Conservation (phyloP, 2,329 filamentous ascomycete species). For the Kalaharituber pfeilii region DNA sequence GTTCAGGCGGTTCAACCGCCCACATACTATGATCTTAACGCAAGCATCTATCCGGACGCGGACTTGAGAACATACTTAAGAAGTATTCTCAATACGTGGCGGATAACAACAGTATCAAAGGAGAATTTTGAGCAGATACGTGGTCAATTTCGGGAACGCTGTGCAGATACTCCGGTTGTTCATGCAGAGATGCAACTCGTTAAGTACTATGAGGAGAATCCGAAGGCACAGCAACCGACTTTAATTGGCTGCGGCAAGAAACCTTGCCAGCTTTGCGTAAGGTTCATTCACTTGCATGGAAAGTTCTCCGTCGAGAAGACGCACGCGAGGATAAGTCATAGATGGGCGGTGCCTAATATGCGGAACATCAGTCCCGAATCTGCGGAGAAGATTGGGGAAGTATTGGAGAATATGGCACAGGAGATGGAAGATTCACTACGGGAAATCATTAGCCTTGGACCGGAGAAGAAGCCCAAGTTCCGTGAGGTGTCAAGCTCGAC, state of each 20-base stretch:
- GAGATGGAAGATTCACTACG: not conserved
- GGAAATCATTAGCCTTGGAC: not conserved
- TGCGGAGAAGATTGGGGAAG: not conserved
- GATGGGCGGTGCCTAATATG: slow-evolving; percentile 31
- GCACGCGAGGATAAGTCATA: slow-evolving; percentile 32
- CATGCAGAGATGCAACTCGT: slow-evolving; percentile 37
- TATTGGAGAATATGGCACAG: not conserved
- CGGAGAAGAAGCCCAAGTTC: not conserved
- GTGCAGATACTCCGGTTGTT: slow-evolving; percentile 20
- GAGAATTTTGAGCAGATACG: slow-evolving; percentile 9
- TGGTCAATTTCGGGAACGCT: slow-evolving; percentile 13
- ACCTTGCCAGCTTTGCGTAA: slow-evolving; percentile 36
- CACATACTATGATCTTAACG: not conserved
- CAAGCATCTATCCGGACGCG: not conserved
- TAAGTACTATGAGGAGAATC: slow-evolving; percentile 28
- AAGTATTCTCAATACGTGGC: not conserved
- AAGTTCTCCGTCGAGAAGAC: slow-evolving; percentile 29
- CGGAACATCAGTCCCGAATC: slow-evolving; percentile 13
- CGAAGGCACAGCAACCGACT: slow-evolving; percentile 25
- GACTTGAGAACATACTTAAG: not conserved
- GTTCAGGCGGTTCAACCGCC: slow-evolving; percentile 17
- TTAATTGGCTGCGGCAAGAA: slow-evolving; percentile 35
- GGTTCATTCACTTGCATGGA: slow-evolving; percentile 31
- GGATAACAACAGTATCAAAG: not conserved
- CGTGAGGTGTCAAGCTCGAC: not conserved